Evolutionary conservation across 2,329 filamentous ascomycete genomes (phyloP).

Genomic region (Neocatenulostroma microsporum): DNA sequence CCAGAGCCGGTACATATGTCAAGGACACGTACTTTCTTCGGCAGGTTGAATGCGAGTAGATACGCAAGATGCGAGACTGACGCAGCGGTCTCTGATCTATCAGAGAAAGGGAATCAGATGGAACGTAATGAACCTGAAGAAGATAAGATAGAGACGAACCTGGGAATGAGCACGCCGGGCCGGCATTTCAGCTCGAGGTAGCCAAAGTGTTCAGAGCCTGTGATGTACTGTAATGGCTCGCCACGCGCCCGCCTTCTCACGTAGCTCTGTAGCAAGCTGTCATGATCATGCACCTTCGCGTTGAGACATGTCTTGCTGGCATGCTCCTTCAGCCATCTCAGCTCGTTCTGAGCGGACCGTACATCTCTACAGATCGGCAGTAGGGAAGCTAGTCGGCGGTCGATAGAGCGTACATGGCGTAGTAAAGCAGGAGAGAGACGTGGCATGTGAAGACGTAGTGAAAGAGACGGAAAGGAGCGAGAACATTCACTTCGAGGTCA

Average conservation of each 20-base stretch:
- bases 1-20: slow-evolving; percentile 90
- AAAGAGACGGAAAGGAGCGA: not conserved
- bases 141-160: slow-evolving; percentile 37
- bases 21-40: slow-evolving; percentile 55
- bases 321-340: slow-evolving; percentile 64
- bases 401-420: slow-evolving; percentile 18
- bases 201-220: slow-evolving; percentile 85
- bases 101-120: too few relatives aligned
- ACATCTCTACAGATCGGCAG: slow-evolving; percentile 58
- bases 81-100: slow-evolving; percentile 42
- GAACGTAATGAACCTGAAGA: too few relatives aligned
- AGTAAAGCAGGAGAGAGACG: slow-evolving; percentile 24
- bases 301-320: slow-evolving; percentile 20
- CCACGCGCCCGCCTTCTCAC: slow-evolving; percentile 47
- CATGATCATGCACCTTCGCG: too few relatives aligned
- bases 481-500: too few relatives aligned
- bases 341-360: slow-evolving; percentile 57
- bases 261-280: slow-evolving; percentile 24
- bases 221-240: slow-evolving; percentile 78
- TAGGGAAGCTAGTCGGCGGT: slow-evolving; percentile 48
- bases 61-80: slow-evolving; percentile 28
- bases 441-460: slow-evolving; percentile 18
- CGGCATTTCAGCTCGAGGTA: slow-evolving; percentile 68
- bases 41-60: too few relatives aligned
- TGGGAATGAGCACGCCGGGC: slow-evolving; percentile 75